phyloP scores from a whole-genome alignment of 306 rosid genomes.

The Hippophae tibetana region DNA sequence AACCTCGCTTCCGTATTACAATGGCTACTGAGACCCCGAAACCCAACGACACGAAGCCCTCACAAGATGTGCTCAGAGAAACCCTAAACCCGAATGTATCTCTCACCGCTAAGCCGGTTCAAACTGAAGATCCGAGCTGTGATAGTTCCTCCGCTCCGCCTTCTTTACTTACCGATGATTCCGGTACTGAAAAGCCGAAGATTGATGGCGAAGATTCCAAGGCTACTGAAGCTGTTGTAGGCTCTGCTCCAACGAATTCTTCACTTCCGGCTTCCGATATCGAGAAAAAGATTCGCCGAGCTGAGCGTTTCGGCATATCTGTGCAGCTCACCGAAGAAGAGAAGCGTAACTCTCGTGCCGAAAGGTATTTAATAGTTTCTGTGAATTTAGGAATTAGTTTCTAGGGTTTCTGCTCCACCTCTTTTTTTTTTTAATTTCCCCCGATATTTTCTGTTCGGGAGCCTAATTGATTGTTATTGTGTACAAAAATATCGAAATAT shows the following conservation, averaged over 20 bases:
- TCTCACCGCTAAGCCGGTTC: constrained; percentile 22
- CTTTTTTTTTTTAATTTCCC: neutral
- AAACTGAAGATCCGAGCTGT: constrained; percentile 5
- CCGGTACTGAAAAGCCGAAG: constrained; percentile 13
- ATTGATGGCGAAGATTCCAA: constrained; percentile 29
- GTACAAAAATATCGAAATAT: too few species aligned
- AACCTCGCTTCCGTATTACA: neutral
- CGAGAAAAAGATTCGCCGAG: constrained; percentile 78
- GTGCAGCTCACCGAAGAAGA: constrained; percentile 64
- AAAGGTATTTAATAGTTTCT: constrained; percentile 39
- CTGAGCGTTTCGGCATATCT: constrained; percentile 86
- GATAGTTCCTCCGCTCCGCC: constrained; percentile 7
- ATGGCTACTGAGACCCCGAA: constrained; percentile 51
- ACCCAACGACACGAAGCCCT: constrained; percentile 20
- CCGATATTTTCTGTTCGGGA: neutral
- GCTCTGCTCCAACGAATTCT: constrained; percentile 5
- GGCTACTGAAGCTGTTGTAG: constrained; percentile 8
- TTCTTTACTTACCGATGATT: constrained; percentile 2
- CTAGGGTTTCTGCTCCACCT: neutral
- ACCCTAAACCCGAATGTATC: constrained; percentile 34
- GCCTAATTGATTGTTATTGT: neutral
- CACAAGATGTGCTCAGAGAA: constrained; percentile 44
- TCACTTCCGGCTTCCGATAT: constrained; percentile 33
- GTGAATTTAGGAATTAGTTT: neutral
- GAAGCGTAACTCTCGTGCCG: constrained; percentile 85